A percentile compares a stretch with the other conserved stretches of the same genome.
Evolutionary conservation across 257 asterid genomes (phyloP).

Genomic region (Ligustrum vulgare): DNA sequence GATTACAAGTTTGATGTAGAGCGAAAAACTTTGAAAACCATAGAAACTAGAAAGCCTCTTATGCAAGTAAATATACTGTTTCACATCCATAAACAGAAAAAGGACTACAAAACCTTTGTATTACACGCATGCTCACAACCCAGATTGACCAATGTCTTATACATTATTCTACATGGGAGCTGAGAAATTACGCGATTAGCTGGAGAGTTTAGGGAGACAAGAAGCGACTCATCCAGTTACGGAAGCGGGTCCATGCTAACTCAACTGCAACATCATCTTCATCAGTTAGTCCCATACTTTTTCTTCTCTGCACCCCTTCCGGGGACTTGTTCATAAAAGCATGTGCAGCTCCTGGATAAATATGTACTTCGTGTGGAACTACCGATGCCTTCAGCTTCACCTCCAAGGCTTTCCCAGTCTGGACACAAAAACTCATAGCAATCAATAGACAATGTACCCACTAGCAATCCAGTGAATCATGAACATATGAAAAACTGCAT

Average conservation of each 20-base stretch:
- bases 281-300: slow-evolving; percentile 75
- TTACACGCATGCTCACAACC: neutral
- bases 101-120: neutral
- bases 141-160: neutral
- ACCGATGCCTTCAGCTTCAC: slow-evolving; percentile 79
- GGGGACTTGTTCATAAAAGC: slow-evolving; percentile 93
- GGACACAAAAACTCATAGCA: slow-evolving; percentile 15
- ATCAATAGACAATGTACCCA: neutral
- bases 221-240: slow-evolving; percentile 75
- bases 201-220: slow-evolving; percentile 40
- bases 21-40: neutral
- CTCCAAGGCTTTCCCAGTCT: slow-evolving; percentile 84
- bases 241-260: slow-evolving; percentile 84
- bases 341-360: slow-evolving; percentile 73
- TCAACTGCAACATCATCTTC: slow-evolving; percentile 70
- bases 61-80: neutral
- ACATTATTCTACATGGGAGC: neutral
- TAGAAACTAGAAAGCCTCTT: neutral
- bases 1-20: too few relatives aligned
- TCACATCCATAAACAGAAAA: neutral
- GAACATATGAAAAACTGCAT: neutral
- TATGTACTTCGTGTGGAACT: slow-evolving; percentile 71
- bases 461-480: neutral
- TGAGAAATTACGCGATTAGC: neutral
- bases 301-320: slow-evolving; percentile 71